Conservation (phyloP, 1,284 basidiomycete genomes). For the Melampsora abietis-canadensis region DNA sequence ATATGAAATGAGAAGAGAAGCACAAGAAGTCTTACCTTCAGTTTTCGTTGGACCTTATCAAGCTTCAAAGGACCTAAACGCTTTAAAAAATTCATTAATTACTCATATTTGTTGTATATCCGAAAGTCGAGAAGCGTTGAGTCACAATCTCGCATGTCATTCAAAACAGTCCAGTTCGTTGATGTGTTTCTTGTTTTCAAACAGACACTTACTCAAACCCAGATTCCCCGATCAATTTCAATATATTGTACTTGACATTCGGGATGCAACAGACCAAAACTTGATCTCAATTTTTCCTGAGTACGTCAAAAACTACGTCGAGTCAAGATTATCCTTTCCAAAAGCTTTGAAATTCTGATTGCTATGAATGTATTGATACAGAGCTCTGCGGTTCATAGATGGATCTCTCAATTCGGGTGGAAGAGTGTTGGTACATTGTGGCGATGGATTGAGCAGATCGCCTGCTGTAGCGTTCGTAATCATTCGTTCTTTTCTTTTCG, state of each 20-base stretch:
- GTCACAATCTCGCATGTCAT: constrained; percentile 46
- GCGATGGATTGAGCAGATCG: constrained; percentile 61
- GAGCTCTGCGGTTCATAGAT: constrained; percentile 76
- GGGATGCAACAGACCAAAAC: constrained; percentile 68
- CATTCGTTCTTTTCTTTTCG: neutral
- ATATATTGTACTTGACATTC: constrained; percentile 78
- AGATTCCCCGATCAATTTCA: constrained; percentile 74
- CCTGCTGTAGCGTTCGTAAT: constrained; percentile 49
- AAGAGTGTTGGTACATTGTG: constrained; percentile 82
- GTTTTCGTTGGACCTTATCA: constrained; percentile 83
- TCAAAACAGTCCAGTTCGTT: neutral
- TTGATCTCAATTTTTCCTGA: constrained; percentile 49
- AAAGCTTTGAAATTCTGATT: constrained; percentile 23
- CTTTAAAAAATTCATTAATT: constrained; percentile 64
- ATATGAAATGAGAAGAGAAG: constrained; percentile 90
- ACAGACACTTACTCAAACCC: constrained; percentile 66
- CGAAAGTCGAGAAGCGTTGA: constrained; percentile 58
- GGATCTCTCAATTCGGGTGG: constrained; percentile 66
- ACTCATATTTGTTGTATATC: constrained; percentile 66
- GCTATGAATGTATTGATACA: constrained; percentile 49
- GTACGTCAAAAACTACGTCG: constrained; percentile 18
- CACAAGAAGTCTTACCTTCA: constrained; percentile 82
- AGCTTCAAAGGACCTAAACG: constrained; percentile 71
- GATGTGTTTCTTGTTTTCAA: neutral
- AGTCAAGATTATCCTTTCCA: neutral